phyloP scores from a whole-genome alignment of 2,329 filamentous ascomycete genomes.

The Ophiostoma sp. region DNA sequence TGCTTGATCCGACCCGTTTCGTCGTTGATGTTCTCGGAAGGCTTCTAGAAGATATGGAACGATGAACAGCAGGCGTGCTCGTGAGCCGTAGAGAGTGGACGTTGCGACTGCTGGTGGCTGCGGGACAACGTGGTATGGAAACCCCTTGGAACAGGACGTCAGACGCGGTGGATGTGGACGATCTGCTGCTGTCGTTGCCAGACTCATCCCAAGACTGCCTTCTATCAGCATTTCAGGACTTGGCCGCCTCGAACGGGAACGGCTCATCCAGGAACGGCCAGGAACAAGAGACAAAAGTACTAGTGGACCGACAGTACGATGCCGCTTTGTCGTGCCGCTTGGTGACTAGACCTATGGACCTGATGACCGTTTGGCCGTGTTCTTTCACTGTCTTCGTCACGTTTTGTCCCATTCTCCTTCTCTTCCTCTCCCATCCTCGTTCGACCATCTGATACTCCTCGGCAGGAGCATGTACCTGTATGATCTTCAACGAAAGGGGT shows the following conservation, averaged over 20 bases:
- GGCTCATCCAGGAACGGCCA: constrained; percentile 13
- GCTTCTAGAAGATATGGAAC: constrained; percentile 24
- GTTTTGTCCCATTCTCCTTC: background rate
- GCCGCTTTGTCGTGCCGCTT: background rate
- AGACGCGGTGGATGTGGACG: constrained; percentile 15
- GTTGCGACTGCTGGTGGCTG: constrained; percentile 17
- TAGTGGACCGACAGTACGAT: background rate
- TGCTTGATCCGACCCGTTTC: too few species aligned
- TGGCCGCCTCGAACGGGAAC: background rate
- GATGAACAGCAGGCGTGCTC: too few species aligned
- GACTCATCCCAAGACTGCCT: background rate
- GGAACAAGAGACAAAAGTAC: background rate
- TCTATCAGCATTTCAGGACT: too few species aligned
- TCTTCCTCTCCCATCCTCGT: background rate
- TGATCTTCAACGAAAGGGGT: constrained; percentile 25
- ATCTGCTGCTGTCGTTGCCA: background rate
- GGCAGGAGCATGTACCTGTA: constrained; percentile 24
- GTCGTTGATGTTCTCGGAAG: too few species aligned
- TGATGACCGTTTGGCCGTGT: too few species aligned
- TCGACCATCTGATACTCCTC: background rate
- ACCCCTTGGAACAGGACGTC: constrained; percentile 25
- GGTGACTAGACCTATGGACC: too few species aligned
- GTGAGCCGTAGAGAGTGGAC: background rate
- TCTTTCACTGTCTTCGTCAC: background rate
- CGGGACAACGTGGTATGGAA: constrained; percentile 20